Evolutionary conservation across 2,329 filamentous ascomycete species (phyloP).

Genomic region (Botrytis fabae): DNA sequence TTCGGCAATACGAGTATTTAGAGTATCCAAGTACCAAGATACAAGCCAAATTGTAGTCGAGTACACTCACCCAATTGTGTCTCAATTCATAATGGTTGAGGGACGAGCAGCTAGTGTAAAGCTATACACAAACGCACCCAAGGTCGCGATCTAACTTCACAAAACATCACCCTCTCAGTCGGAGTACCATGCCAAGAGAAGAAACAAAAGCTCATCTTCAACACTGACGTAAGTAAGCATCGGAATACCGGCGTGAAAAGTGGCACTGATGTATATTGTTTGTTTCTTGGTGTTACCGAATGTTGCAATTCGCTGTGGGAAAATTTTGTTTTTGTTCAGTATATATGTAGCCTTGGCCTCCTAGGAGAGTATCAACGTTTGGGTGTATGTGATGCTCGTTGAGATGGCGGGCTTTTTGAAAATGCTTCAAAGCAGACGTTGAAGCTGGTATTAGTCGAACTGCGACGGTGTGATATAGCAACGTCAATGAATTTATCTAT

Average conservation of each 20-base stretch:
- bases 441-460: background rate
- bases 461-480: background rate
- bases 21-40: too few species aligned
- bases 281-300: background rate
- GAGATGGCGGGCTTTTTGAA: background rate
- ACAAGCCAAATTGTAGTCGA: too few species aligned
- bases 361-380: background rate
- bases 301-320: background rate
- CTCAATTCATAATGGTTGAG: background rate
- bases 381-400: background rate
- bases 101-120: background rate
- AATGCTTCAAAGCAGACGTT: background rate
- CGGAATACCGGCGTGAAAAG: background rate
- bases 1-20: too few species aligned
- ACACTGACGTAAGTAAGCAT: background rate
- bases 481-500: background rate
- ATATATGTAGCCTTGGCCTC: background rate
- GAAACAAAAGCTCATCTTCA: background rate
- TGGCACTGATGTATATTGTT: background rate
- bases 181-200: background rate
- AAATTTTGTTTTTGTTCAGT: background rate
- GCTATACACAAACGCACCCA: background rate
- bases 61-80: background rate
- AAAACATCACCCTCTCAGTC: background rate
- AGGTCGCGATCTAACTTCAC: background rate